Evolutionary conservation across 805 yeast genomes (phyloP).

Genomic region (Candida fluviatilis): DNA sequence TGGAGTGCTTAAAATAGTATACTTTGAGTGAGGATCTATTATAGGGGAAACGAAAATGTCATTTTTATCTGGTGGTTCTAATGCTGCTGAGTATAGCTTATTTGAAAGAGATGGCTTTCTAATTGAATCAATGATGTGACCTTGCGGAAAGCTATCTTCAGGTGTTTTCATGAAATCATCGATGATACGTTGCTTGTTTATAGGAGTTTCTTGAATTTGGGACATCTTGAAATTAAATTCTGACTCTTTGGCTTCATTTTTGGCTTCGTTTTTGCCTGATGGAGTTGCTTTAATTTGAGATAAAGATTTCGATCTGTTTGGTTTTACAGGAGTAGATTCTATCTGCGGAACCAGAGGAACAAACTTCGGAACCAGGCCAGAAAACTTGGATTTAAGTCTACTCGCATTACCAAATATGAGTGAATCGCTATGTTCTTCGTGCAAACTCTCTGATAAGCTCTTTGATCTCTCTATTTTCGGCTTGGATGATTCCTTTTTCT

Average conservation of each 20-base stretch:
- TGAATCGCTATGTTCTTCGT: constrained; percentile 7
- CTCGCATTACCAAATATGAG: constrained; percentile 27
- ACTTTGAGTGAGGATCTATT: background rate
- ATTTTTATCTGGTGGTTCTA: background rate
- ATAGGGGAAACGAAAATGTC: background rate
- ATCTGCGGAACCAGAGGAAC: constrained; percentile 15
- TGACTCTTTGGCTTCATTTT: background rate
- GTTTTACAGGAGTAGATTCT: constrained; percentile 23
- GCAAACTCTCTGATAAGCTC: constrained; percentile 8
- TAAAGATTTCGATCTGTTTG: constrained; percentile 3
- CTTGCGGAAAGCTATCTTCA: constrained; percentile 6
- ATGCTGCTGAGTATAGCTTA: background rate
- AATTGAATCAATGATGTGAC: background rate
- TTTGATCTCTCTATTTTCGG: constrained; percentile 7
- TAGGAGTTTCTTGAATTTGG: constrained; percentile 30
- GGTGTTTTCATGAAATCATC: constrained; percentile 9
- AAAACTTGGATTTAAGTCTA: constrained; percentile 11
- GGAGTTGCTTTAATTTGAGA: background rate
- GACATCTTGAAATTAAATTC: constrained; percentile 6
- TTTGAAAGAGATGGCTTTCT: background rate
- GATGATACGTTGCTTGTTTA: background rate
- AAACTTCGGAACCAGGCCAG: background rate
- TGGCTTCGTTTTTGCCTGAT: background rate
- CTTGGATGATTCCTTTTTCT: constrained; percentile 2
- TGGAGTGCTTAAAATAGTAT: background rate